Conservation (phyloP, 2,329 filamentous ascomycete species). For the Fusarium nematophilum region DNA sequence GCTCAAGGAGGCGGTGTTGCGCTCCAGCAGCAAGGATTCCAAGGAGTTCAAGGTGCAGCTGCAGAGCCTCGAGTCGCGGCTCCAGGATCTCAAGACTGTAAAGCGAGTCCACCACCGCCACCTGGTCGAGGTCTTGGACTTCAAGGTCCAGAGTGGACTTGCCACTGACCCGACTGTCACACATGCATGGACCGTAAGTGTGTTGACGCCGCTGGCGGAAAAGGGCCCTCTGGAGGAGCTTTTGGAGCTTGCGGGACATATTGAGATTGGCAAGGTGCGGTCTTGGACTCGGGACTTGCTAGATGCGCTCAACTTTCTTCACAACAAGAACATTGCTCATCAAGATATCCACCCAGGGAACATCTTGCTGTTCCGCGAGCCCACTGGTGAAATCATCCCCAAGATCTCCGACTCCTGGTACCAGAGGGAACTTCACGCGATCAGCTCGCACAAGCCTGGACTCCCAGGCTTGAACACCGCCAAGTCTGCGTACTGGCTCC, state of each 20-base stretch:
- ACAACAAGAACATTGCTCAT: constrained; percentile 86
- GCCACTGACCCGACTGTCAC: constrained; percentile 51
- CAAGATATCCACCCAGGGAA: constrained; percentile 85
- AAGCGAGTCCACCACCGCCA: constrained; percentile 82
- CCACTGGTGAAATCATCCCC: constrained; percentile 75
- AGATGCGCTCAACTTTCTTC: constrained; percentile 87
- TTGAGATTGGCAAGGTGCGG: constrained; percentile 80
- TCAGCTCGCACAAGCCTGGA: constrained; percentile 65
- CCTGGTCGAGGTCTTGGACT: constrained; percentile 83
- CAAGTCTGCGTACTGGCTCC: constrained; percentile 84
- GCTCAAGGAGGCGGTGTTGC: constrained; percentile 76
- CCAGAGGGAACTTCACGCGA: constrained; percentile 73
- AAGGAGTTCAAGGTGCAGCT: constrained; percentile 80
- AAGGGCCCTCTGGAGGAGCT: constrained; percentile 86
- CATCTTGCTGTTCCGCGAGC: constrained; percentile 78
- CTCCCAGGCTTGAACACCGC: constrained; percentile 68
- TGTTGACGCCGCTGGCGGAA: constrained; percentile 81
- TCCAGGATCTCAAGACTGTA: constrained; percentile 79
- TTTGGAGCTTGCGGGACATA: constrained; percentile 79
- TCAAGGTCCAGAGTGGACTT: constrained; percentile 74
- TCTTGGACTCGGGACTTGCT: constrained; percentile 93
- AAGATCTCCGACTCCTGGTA: constrained; percentile 82
- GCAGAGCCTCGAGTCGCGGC: constrained; percentile 78
- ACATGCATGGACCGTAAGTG: constrained; percentile 75
- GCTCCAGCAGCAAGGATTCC: constrained; percentile 66